Evolutionary conservation across 2,329 filamentous ascomycete genomes (phyloP), one percentile per base, ranked within the genome.

Genomic region (Talaromyces sp.): DNA sequence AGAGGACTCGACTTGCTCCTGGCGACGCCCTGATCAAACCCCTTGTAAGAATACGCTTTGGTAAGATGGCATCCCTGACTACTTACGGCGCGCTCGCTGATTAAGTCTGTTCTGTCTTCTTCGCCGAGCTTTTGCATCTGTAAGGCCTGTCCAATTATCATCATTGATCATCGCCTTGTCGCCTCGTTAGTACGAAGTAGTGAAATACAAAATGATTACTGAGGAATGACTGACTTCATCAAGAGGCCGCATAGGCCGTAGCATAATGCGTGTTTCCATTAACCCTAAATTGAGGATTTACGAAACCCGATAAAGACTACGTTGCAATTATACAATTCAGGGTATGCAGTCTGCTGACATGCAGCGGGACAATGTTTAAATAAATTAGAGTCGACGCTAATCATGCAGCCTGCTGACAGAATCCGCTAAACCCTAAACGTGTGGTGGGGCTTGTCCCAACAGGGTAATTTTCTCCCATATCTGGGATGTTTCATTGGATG

Each of bases 61-160:
- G 14, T 8, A 31, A 8, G 13, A 52, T n/a, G 33, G 33, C 27
- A 16, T n/a, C 35, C 27, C 19, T 58, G 39, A 9, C 24, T 50
- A 45, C 69, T 64, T 66, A 71, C 70, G 56, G 33, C 63, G 58
- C 22, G 70, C 69, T 31, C 70, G 62, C 54, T 71, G 70, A 22
- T 70, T 68, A 9, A 71, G 50, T 35, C 69, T 63, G 24, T 71
- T 71, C 62, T 71, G 69, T 9, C 68, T 24, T 59, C 57, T 67
- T 45, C 68, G 66, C 33, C 70, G 43, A 10, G 62, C 48, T 54
- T 58, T 59, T 24, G 69, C 64, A 50, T 71, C 70, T 35, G 66
- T 64, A 13, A 62, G 50, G 11, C 66, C 63, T 33, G 54, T 67
- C 66, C 67, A 68, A 47, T 68, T 60, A 41, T 68, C 67, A 52